These are phyloP conservation scores for Aspergillus niger DNA, from an alignment of 2,329 filamentous ascomycete species.

Conservation along the genomic window DNA sequence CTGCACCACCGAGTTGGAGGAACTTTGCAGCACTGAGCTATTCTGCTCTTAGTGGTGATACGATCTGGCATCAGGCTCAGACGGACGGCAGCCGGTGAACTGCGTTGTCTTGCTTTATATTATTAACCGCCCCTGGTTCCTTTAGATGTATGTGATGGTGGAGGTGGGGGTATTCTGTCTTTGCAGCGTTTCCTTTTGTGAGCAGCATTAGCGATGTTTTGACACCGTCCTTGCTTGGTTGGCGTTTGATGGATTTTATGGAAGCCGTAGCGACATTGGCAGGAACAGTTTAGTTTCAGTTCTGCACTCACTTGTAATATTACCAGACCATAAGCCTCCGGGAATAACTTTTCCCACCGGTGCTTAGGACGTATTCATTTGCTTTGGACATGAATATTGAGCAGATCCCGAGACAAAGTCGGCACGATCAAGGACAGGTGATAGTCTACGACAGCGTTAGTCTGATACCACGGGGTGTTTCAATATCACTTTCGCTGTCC, in stretches of 20 bases:
- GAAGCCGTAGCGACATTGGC: neutral
- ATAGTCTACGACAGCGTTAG: too few species aligned
- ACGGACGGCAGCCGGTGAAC: conserved; percentile 42
- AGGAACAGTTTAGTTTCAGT: neutral
- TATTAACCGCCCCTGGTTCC: conserved; percentile 17
- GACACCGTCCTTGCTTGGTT: conserved; percentile 20
- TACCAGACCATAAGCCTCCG: too few species aligned
- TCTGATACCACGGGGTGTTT: too few species aligned
- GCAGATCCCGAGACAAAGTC: too few species aligned
- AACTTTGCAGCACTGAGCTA: conserved; percentile 48
- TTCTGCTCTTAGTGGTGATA: conserved; percentile 50
- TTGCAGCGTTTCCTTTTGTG: conserved; percentile 15
- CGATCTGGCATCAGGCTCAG: conserved; percentile 46
- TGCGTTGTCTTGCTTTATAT: conserved; percentile 14
- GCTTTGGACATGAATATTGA: too few species aligned
- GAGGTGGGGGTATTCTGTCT: conserved; percentile 16
- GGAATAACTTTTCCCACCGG: too few species aligned
- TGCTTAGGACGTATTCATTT: too few species aligned
- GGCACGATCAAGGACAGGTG: too few species aligned
- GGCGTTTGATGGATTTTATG: conserved; percentile 30
- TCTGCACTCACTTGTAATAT: neutral
- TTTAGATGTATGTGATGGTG: conserved; percentile 13
- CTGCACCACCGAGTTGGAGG: conserved; percentile 45
- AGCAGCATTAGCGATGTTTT: conserved; percentile 38
- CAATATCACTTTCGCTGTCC: too few species aligned